phyloP scores from a whole-genome alignment of 139 green algal genomes.

The Penium margaritaceum region DNA sequence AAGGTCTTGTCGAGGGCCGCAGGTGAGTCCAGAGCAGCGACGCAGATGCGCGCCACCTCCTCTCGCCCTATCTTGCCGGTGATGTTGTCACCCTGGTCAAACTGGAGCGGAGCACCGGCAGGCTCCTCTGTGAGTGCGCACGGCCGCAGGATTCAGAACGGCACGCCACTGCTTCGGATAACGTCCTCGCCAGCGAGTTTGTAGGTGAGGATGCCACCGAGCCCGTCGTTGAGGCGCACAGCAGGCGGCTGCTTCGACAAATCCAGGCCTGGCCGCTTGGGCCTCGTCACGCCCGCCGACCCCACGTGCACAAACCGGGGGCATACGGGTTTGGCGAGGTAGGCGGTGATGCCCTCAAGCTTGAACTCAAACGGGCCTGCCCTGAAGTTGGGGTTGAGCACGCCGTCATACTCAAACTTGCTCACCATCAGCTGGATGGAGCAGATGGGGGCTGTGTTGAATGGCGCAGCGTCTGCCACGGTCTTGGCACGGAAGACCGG shows the following conservation, averaged over 20 bases:
- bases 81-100: conserved; percentile 76
- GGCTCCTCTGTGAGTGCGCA: conserved; percentile 65
- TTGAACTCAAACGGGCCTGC: conserved; percentile 69
- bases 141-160: conserved; percentile 67
- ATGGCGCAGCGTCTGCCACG: conserved; percentile 42
- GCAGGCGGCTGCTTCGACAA: conserved; percentile 70
- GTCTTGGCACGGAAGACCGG: conserved; percentile 71
- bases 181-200: conserved; percentile 78
- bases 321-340: background rate
- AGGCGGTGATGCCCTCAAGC: conserved; percentile 33
- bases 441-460: conserved; percentile 50
- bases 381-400: conserved; percentile 78
- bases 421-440: conserved; percentile 72
- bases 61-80: conserved; percentile 70
- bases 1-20: conserved; percentile 65
- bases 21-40: conserved; percentile 57
- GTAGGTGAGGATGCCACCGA: conserved; percentile 83
- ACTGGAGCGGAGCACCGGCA: conserved; percentile 57
- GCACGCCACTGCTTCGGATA: conserved; percentile 65
- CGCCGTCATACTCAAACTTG: conserved; percentile 91
- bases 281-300: conserved; percentile 70
- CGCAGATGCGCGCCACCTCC: conserved; percentile 77
- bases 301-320: conserved; percentile 57
- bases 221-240: conserved; percentile 76
- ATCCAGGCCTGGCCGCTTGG: conserved; percentile 66